Conservation (phyloP, 2,329 filamentous ascomycete species). For the Dactylonectria estremocensis region DNA sequence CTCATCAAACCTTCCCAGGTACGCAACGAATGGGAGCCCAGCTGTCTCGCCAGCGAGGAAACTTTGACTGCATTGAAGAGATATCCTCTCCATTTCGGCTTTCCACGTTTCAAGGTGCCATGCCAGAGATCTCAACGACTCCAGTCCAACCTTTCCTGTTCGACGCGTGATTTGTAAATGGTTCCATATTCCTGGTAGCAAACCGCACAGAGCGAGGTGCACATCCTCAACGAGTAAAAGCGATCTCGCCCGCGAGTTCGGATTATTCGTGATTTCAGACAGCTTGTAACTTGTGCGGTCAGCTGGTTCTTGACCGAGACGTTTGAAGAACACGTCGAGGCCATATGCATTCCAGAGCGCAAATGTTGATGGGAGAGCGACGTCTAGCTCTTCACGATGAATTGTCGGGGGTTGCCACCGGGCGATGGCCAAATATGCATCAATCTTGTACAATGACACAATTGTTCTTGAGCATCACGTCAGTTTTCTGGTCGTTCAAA, state of each 20-base stretch:
- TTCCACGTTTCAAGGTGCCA: slow-evolving; percentile 49
- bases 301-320: slow-evolving; percentile 52
- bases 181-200: slow-evolving; percentile 52
- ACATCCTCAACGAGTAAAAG: slow-evolving; percentile 54
- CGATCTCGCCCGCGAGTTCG: slow-evolving; percentile 45
- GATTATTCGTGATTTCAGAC: slow-evolving; percentile 49
- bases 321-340: slow-evolving; percentile 54
- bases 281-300: slow-evolving; percentile 50
- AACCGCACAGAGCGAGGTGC: slow-evolving; percentile 51
- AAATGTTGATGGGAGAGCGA: slow-evolving; percentile 53
- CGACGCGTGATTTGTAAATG: slow-evolving; percentile 47
- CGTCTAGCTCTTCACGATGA: slow-evolving; percentile 56
- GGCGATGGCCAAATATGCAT: slow-evolving; percentile 54
- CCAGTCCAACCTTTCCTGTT: slow-evolving; percentile 31
- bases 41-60: slow-evolving; percentile 29
- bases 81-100: slow-evolving; percentile 43
- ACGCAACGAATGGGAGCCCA: slow-evolving; percentile 45
- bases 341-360: slow-evolving; percentile 57
- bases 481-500: background rate
- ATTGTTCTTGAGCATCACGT: slow-evolving; percentile 50
- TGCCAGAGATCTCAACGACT: slow-evolving; percentile 38
- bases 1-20: slow-evolving; percentile 49
- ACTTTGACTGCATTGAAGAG: slow-evolving; percentile 37
- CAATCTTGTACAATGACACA: slow-evolving; percentile 56
- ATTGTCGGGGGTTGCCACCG: slow-evolving; percentile 51